Conservation (phyloP, 805 yeast genomes). For the Pichia occidentalis region DNA sequence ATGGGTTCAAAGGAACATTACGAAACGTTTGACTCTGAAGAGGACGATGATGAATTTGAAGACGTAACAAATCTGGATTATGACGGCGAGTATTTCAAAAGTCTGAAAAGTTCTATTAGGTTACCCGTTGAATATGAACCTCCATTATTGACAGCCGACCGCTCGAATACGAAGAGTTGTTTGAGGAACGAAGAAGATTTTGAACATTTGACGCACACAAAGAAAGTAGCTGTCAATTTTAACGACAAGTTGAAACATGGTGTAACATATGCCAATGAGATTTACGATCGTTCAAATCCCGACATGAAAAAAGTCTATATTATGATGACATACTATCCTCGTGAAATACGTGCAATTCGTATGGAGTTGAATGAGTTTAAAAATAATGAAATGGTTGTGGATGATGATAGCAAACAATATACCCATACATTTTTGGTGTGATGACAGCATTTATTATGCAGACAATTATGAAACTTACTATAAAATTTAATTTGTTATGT, state of each 20-base stretch:
- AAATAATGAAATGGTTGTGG: conserved; percentile 58
- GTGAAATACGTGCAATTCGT: conserved; percentile 49
- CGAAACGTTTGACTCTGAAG: not conserved
- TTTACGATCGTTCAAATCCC: conserved; percentile 50
- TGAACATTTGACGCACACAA: not conserved
- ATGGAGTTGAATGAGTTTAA: conserved; percentile 60
- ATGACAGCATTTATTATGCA: too few relatives aligned
- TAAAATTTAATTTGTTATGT: not conserved
- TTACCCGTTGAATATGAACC: conserved; percentile 2
- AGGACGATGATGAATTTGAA: conserved; percentile 11
- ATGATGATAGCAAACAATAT: conserved; percentile 49
- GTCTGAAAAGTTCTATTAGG: not conserved
- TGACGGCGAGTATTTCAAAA: not conserved
- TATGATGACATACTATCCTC: conserved; percentile 39
- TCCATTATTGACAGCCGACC: not conserved
- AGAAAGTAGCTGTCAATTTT: conserved; percentile 28
- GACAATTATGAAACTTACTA: too few relatives aligned
- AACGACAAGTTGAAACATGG: conserved; percentile 42
- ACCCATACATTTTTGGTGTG: conserved; percentile 58
- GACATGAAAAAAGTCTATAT: conserved; percentile 43
- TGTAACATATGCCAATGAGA: conserved; percentile 45
- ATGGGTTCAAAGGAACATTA: not conserved
- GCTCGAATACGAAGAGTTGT: conserved; percentile 10
- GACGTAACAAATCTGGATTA: conserved; percentile 3
- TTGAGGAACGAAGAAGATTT: conserved; percentile 6